Evolutionary conservation across 2,329 filamentous ascomycete species (phyloP), one percentile per base, ranked within the genome.

Genomic region (Sarocladium brachiariae): DNA sequence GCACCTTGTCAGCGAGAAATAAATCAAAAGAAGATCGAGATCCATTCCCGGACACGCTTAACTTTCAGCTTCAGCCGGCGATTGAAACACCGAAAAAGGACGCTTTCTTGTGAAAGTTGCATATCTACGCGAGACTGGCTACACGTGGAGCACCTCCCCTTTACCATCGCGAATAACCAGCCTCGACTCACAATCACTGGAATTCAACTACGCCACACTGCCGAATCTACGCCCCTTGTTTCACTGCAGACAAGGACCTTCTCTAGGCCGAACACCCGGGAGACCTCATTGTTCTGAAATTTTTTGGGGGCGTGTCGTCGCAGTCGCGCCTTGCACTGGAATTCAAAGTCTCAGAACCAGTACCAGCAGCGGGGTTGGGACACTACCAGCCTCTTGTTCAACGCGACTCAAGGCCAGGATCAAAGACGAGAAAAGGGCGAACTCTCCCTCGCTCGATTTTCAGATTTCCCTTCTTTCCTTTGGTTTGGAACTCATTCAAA

Each of bases 281-380:
- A 23, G 27, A 21, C 43, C 25, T 19, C 16, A 47, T 47, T 47
- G 43, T 47, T 47, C 43, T 5, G 11, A 18, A 16, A 21, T 3
- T 21, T 47, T 33, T 47, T n/a, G 43, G n/a, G 43, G 25, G n/a
- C 31, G 43, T 47, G 47, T 18, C 16, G 43, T 47, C 6, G 25
- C 25, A 21, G 16, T 33, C 13, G 6, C 21, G 43, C 57, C 51
- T 53, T 52, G 39, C 53, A 34, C 53, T 61, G 59, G 59, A 61
- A 60, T 61, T 55, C 52, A 23, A 49, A 41, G 58, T 58, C 54
- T 57, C 50, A 50, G 50, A 49, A 41, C 51, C 25, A 33, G 4
- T 23, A 24, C 47, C 52, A 38, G 23, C 43, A 27, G 52, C 51
- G 56, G 53, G 57, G 57, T 48, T 58, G 53, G 55, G 23, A 47